phyloP scores from a whole-genome alignment of 495 filamentous ascomycete genomes.

The Neurospora sp. region DNA sequence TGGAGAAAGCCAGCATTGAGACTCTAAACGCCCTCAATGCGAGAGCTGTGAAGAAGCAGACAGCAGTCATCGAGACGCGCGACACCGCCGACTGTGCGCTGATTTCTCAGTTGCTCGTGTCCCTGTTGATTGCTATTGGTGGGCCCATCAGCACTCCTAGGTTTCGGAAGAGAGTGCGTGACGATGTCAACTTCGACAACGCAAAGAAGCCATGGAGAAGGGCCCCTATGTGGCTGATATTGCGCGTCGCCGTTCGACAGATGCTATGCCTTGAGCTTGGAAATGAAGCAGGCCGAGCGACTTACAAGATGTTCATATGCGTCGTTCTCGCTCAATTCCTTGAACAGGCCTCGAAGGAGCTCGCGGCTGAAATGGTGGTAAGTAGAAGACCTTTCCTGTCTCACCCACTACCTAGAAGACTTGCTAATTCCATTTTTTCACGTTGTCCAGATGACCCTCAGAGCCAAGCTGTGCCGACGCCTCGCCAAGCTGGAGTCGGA shows the following conservation, averaged over 20 bases:
- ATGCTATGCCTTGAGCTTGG: conserved; percentile 37
- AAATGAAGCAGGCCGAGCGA: conserved; percentile 32
- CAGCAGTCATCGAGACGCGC: background rate
- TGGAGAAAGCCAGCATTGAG: background rate
- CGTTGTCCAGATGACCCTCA: conserved; percentile 22
- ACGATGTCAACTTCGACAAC: conserved; percentile 43
- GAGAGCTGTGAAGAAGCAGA: background rate
- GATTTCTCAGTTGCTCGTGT: background rate
- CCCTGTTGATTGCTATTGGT: background rate
- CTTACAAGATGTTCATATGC: conserved; percentile 51
- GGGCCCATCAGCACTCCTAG: conserved; percentile 9
- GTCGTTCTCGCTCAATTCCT: conserved; percentile 35
- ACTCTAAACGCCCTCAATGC: background rate
- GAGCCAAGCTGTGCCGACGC: conserved; percentile 48
- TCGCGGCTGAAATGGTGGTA: conserved; percentile 1
- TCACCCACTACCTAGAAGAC: background rate
- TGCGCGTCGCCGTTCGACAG: conserved; percentile 45
- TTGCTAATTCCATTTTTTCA: conserved; percentile 4
- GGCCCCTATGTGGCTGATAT: conserved; percentile 46
- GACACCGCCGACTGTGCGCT: background rate
- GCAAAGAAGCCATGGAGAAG: conserved; percentile 47
- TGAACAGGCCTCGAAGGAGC: conserved; percentile 20
- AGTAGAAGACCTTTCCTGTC: background rate
- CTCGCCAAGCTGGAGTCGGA: conserved; percentile 48
- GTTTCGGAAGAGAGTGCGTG: conserved; percentile 47